Percentiles rank a stretch among this genome's conserved stretches.
These are phyloP conservation scores for Garcia nutans DNA, from an alignment of 345 rosid genomes.

Conservation along the genomic window DNA sequence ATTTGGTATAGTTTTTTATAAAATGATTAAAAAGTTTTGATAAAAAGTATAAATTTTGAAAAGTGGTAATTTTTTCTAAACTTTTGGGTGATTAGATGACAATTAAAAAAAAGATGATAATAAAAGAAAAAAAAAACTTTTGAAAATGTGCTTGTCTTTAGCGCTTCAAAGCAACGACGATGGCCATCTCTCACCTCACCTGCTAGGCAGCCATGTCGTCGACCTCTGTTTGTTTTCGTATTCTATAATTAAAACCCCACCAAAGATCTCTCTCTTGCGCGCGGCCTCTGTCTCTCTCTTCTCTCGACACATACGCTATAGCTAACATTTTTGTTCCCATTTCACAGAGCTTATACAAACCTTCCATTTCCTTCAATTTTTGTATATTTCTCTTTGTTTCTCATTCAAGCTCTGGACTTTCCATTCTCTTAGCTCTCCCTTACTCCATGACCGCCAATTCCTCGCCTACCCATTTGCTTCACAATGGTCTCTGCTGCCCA, in stretches of 20 bases:
- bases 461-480: not conserved
- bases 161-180: not conserved
- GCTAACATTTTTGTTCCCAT: not conserved
- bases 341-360: not conserved
- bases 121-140: not conserved
- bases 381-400: too few species aligned
- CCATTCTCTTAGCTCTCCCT: not conserved
- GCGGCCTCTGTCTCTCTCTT: conserved; percentile 9
- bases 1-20: too few species aligned
- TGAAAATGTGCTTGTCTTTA: not conserved
- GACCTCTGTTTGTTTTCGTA: not conserved
- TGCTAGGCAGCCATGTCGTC: too few species aligned
- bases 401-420: not conserved
- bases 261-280: not conserved
- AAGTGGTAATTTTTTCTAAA: too few species aligned
- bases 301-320: conserved; percentile 1
- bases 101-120: too few species aligned
- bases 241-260: not conserved
- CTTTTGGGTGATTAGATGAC: too few species aligned
- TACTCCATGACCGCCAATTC: not conserved
- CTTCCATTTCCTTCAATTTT: not conserved
- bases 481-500: conserved; percentile 17
- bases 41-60: too few species aligned
- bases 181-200: not conserved
- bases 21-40: too few species aligned